Conservation (phyloP, 441 rosid genomes). For the Eutrema salsugineum region DNA sequence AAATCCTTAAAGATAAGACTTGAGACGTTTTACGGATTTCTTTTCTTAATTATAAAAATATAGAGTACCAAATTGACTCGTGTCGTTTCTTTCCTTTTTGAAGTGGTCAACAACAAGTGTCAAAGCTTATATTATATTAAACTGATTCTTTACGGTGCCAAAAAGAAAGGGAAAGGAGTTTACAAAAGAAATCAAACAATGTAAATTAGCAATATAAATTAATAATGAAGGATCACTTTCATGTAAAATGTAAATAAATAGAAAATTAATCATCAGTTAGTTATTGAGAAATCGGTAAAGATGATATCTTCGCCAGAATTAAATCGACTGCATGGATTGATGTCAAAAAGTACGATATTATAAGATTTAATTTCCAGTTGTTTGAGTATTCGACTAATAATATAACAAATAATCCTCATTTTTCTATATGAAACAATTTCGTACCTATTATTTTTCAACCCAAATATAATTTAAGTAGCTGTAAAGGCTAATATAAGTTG, state of each 20-base stretch:
- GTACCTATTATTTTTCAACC: not conserved
- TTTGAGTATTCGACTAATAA: not conserved
- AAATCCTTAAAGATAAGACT: not conserved
- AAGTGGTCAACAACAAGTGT: not conserved
- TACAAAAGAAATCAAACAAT: not conserved
- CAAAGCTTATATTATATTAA: not conserved
- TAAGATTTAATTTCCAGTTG: not conserved
- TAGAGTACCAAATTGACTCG: constrained; percentile 20
- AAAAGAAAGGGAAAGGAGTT: not conserved
- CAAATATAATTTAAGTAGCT: not conserved
- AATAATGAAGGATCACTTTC: not conserved
- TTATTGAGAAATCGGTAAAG: not conserved
- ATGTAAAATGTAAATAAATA: not conserved
- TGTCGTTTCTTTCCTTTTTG: constrained; percentile 12
- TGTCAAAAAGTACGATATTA: not conserved
- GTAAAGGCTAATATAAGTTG: not conserved
- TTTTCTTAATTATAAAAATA: not conserved
- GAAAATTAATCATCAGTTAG: not conserved
- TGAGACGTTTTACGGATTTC: not conserved
- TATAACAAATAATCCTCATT: not conserved
- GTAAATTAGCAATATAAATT: not conserved
- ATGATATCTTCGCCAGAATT: not conserved
- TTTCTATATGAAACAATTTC: not conserved
- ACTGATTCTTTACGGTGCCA: not conserved
- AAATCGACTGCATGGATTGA: not conserved